Percentiles rank a stretch among this genome's conserved stretches.
These are phyloP conservation scores for Pestalotiopsis sp. DNA, from an alignment of 2,329 filamentous ascomycete species.

Conservation along the genomic window DNA sequence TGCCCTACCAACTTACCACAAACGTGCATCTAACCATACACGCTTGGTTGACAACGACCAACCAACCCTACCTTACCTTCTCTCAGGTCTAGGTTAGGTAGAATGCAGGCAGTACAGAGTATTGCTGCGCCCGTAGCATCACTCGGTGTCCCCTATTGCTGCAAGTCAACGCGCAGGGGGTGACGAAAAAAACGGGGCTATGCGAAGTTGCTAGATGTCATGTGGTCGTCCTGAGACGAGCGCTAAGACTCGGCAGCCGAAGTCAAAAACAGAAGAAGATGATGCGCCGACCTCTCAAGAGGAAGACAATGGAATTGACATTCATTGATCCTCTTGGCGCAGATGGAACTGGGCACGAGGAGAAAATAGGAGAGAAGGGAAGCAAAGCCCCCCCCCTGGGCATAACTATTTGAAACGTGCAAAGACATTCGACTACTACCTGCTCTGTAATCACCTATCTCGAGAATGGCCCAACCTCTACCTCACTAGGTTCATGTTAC, in stretches of 20 bases:
- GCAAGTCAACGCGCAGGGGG: conserved; percentile 12
- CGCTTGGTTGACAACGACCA: background rate
- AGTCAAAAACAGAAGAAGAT: background rate
- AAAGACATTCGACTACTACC: too few species aligned
- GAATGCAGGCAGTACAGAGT: background rate
- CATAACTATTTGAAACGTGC: too few species aligned
- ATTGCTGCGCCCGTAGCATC: conserved; percentile 1
- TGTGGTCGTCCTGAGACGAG: conserved; percentile 15
- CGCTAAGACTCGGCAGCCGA: conserved; percentile 14
- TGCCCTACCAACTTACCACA: background rate
- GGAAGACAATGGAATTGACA: background rate
- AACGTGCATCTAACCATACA: background rate
- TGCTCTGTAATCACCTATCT: too few species aligned
- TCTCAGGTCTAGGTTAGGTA: background rate
- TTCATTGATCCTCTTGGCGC: background rate
- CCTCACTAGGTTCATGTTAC: too few species aligned
- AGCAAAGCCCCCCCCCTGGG: background rate
- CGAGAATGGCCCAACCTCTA: too few species aligned
- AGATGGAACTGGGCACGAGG: background rate
- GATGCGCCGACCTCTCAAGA: background rate
- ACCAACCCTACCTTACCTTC: background rate
- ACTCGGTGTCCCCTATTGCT: conserved; percentile 1
- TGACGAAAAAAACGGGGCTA: conserved; percentile 11
- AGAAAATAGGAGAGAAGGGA: background rate
- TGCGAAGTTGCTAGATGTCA: conserved; percentile 13